Evolutionary conservation across 768 basidiomycete genomes (phyloP).

Genomic region (Grammothele lineata): DNA sequence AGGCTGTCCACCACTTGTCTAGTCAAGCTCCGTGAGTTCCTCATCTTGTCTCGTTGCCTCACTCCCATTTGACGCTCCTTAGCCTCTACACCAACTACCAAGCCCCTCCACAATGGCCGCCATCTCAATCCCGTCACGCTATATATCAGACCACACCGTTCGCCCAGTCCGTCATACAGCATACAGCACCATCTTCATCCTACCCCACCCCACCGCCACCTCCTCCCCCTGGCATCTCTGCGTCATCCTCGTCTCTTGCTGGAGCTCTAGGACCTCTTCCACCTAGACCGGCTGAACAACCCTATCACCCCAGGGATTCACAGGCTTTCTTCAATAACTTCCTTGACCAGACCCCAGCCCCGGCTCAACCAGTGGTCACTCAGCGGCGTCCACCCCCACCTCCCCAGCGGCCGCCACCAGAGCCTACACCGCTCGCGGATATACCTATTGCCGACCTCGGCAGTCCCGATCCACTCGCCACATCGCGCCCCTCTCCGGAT

Average conservation of each 20-base stretch:
- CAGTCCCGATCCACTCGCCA: conserved; percentile 53
- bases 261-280: conserved; percentile 57
- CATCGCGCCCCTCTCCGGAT: conserved; percentile 29
- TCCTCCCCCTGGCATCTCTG: conserved; percentile 54
- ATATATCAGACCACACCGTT: conserved; percentile 53
- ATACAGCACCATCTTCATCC: conserved; percentile 51
- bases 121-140: conserved; percentile 39
- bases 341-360: conserved; percentile 49
- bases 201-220: conserved; percentile 72
- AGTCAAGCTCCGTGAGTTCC: conserved; percentile 34
- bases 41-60: not conserved
- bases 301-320: conserved; percentile 55
- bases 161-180: conserved; percentile 63
- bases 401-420: conserved; percentile 5
- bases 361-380: too few species aligned
- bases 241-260: conserved; percentile 74
- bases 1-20: conserved; percentile 56
- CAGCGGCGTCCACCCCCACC: conserved; percentile 25
- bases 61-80: not conserved
- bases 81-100: conserved; percentile 28
- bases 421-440: conserved; percentile 1
- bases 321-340: conserved; percentile 63
- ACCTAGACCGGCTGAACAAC: conserved; percentile 25
- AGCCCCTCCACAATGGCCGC: conserved; percentile 36
- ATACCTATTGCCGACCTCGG: not conserved